Conservation (phyloP, 441 rosid species). For the Sinapis alba region DNA sequence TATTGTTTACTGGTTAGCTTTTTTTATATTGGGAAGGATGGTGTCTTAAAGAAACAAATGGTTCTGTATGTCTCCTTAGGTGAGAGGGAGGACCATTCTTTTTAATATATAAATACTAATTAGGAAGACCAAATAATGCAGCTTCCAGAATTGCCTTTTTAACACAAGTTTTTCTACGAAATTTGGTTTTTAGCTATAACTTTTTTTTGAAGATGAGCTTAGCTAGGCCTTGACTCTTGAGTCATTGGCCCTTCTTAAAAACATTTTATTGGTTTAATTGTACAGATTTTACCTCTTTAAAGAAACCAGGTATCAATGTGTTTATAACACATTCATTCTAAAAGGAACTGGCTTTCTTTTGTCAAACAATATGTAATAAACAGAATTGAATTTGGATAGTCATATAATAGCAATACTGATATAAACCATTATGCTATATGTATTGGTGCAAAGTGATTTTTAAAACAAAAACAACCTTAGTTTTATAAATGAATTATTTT, state of each 20-base stretch:
- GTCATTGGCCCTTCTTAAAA: not conserved
- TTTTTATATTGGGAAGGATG: constrained; percentile 9
- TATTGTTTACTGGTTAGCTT: constrained; percentile 12
- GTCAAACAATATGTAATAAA: not conserved
- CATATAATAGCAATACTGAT: not conserved
- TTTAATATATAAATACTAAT: constrained; percentile 15
- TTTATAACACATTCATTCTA: not conserved
- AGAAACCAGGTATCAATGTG: not conserved
- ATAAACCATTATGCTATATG: not conserved
- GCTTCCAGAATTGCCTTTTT: constrained; percentile 7
- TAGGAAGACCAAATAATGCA: constrained; percentile 40
- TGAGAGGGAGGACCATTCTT: constrained; percentile 22
- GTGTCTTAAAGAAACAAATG: constrained; percentile 35
- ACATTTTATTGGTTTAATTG: not conserved
- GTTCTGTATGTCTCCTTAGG: constrained; percentile 30
- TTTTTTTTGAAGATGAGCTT: not conserved
- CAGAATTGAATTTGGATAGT: not conserved
- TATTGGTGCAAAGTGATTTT: not conserved
- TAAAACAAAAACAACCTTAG: not conserved
- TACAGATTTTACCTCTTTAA: not conserved
- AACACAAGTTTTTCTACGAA: not conserved
- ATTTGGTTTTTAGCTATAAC: not conserved
- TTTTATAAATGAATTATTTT: not conserved
- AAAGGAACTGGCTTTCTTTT: not conserved
- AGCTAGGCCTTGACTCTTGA: constrained; percentile 1